phyloP scores from a whole-genome alignment of 345 rosid species.

The Ceriops decandra region DNA sequence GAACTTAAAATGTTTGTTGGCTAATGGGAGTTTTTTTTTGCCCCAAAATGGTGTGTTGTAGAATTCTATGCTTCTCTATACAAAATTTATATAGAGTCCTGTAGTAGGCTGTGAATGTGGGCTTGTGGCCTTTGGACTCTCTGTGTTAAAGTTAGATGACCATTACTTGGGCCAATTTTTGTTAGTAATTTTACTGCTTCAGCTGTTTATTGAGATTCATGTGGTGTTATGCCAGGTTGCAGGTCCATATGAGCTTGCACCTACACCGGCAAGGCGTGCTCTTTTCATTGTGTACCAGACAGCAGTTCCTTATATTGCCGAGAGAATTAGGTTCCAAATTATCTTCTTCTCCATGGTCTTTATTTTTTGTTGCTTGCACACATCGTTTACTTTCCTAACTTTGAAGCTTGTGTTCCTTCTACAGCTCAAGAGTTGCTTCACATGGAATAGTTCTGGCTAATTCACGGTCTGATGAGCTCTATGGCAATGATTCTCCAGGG shows the following conservation, averaged over 20 bases:
- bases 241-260: slow-evolving; percentile 73
- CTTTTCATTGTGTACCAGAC: slow-evolving; percentile 82
- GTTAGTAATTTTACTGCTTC: neutral
- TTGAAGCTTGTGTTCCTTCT: slow-evolving; percentile 3
- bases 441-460: slow-evolving; percentile 66
- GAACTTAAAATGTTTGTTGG: too few species aligned
- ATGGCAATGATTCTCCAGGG: slow-evolving; percentile 25
- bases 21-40: too few species aligned
- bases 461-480: slow-evolving; percentile 44
- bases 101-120: too few species aligned
- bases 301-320: slow-evolving; percentile 76
- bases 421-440: slow-evolving; percentile 71
- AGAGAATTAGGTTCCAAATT: slow-evolving; percentile 65
- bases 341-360: neutral
- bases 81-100: too few species aligned
- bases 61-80: too few species aligned
- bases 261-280: slow-evolving; percentile 92
- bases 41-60: too few species aligned
- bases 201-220: neutral
- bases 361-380: neutral
- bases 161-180: neutral
- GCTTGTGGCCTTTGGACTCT: too few species aligned
- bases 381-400: neutral
- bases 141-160: too few species aligned
- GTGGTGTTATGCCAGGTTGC: slow-evolving; percentile 48